These are phyloP conservation scores for Baorangia bicolor DNA, from an alignment of 768 basidiomycete species.

Conservation along the genomic window DNA sequence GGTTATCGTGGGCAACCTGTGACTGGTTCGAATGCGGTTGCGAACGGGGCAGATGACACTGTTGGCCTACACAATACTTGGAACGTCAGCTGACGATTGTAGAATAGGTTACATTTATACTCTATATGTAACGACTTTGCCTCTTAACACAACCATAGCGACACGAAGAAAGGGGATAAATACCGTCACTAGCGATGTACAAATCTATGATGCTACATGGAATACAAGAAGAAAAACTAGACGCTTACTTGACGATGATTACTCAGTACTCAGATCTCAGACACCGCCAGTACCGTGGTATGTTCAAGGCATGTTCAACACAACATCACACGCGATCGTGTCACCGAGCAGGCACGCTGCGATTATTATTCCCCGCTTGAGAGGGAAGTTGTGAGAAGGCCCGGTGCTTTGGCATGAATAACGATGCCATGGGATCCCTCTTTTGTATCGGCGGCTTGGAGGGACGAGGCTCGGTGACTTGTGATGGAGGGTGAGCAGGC, in stretches of 20 bases:
- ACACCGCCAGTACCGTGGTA: background rate
- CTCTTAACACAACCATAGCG: conserved; percentile 4
- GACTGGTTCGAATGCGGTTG: conserved; percentile 40
- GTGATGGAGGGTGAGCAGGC: conserved; percentile 15
- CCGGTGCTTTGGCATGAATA: conserved; percentile 78
- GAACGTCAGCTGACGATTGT: conserved; percentile 37
- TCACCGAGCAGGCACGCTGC: conserved; percentile 24
- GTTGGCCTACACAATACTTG: conserved; percentile 80
- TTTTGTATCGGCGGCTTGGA: conserved; percentile 44
- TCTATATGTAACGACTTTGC: background rate
- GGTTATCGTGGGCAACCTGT: conserved; percentile 18
- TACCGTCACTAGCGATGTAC: conserved; percentile 5
- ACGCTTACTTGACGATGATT: background rate
- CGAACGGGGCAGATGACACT: conserved; percentile 70
- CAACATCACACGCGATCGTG: background rate
- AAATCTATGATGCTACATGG: conserved; percentile 14
- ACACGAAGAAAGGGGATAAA: conserved; percentile 3
- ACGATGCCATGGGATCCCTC: conserved; percentile 59
- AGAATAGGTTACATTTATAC: background rate
- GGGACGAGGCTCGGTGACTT: conserved; percentile 30
- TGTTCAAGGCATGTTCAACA: background rate
- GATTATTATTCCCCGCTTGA: conserved; percentile 24
- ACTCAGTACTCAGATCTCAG: conserved; percentile 12
- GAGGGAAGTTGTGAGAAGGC: conserved; percentile 54
- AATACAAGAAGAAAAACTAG: conserved; percentile 10